Evolutionary conservation across 192 early-diverging fungal genomes (phyloP).

Genomic region (Backusella liffmaniae): DNA sequence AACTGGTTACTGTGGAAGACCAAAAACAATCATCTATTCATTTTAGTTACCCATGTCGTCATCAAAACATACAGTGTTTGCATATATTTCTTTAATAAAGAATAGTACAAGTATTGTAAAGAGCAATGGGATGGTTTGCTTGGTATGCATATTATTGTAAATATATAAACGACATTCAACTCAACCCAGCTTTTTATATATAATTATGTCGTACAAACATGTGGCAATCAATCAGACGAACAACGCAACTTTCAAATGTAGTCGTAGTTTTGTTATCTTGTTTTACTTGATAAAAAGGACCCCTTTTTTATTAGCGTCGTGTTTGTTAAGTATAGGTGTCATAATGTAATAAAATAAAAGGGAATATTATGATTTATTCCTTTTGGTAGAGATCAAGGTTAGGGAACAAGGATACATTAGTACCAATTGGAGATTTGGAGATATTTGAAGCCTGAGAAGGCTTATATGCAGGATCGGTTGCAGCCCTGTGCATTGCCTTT

Average conservation of each 20-base stretch:
- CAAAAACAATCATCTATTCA: too few species aligned
- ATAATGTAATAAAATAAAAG: too few species aligned
- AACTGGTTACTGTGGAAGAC: too few species aligned
- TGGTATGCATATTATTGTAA: background rate
- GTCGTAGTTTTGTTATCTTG: too few species aligned
- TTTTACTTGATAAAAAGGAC: too few species aligned
- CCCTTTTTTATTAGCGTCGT: too few species aligned
- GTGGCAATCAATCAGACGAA: background rate
- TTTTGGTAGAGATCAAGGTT: background rate
- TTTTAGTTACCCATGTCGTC: too few species aligned
- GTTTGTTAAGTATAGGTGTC: too few species aligned
- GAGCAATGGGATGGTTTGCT: background rate
- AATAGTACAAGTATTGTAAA: background rate
- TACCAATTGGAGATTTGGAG: background rate
- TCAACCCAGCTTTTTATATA: background rate
- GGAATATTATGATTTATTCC: background rate
- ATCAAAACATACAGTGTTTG: too few species aligned
- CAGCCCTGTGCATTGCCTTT: constrained; percentile 21
- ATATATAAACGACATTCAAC: too few species aligned
- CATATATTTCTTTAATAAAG: background rate
- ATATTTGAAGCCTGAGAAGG: background rate
- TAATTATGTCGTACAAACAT: background rate
- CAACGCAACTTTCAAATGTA: background rate
- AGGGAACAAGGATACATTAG: background rate
- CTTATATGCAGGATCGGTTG: background rate